Evolutionary conservation across 2,329 filamentous ascomycete genomes (phyloP), one percentile per base, ranked within the genome.

Genomic region (Cladosporium sp.): DNA sequence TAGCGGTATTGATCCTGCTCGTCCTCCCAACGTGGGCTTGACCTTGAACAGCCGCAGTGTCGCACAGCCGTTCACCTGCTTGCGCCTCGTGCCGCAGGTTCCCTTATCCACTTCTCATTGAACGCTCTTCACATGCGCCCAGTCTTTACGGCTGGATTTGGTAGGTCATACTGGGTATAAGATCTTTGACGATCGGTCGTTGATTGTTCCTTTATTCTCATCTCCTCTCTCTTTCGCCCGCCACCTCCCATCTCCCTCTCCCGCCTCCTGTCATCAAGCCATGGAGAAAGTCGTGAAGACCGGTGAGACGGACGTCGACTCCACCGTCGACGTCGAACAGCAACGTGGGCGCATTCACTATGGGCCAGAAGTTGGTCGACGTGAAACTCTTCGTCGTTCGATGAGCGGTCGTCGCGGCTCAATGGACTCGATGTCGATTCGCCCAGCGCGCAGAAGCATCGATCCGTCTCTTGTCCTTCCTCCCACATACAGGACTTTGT

Each of bases 401-500:
- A 58, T 52, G 46, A 65, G 63, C 31, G 40, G 62, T 29, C 58
- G 63, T 31, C 63, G 63, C 46, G 40, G 49, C 58, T 68, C 71
- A 68, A 68, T 67, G 18, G 75, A 76, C 65, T 74, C 73, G 6
- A 69, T 78, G 70, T 72, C 80, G 64, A 76, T 75, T 70, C 68
- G 75, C 65, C 68, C 79, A 67, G 72, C 62, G 69, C 72, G 78
- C 66, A 69, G 73, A 68, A 72, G 75, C 70, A 73, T 82, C n/a
- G 78, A 82, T 58, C 80, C 79, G 3, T 75, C 75, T 53, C 74
- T 80, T 60, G 79, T 74, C 0, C 72, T 82, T 6, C 80, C 80
- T 18, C 81, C 81, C 64, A 73, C 76, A 29, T 82, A 79, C 69
- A 74, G 80, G 31, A 82, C 80, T 2, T 68, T 82, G 65, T 75